Conservation (phyloP, 164 flowering plant species). For the Echeveria elegans region DNA sequence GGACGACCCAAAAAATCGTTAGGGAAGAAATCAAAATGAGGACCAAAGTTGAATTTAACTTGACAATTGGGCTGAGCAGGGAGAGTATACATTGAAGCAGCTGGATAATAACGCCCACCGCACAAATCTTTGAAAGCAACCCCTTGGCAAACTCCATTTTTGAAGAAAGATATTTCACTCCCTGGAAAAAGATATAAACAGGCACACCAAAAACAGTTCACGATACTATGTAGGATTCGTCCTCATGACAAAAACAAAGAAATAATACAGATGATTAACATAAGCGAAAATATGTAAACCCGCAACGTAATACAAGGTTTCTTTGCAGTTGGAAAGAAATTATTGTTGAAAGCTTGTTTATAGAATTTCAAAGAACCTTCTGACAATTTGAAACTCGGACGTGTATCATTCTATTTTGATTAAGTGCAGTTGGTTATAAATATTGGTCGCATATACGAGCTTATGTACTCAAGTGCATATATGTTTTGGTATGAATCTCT, state of each 20-base stretch:
- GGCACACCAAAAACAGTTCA: not conserved
- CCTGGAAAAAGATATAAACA: constrained; percentile 33
- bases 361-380: not conserved
- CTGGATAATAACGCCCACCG: constrained; percentile 92
- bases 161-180: constrained; percentile 88
- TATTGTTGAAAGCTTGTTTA: not conserved
- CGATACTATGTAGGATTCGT: not conserved
- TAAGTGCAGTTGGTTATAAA: too few species aligned
- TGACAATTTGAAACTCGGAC: not conserved
- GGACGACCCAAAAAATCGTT: constrained; percentile 65
- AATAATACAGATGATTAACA: too few species aligned
- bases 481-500: not conserved
- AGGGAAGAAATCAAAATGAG: constrained; percentile 82
- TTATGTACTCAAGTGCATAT: not conserved
- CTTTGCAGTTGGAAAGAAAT: too few species aligned
- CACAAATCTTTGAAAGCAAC: constrained; percentile 76
- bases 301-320: too few species aligned
- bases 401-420: too few species aligned
- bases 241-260: not conserved
- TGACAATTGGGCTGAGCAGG: constrained; percentile 83
- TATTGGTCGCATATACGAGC: too few species aligned
- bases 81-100: constrained; percentile 95
- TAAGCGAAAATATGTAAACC: too few species aligned
- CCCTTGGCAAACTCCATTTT: constrained; percentile 85
- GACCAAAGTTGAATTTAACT: constrained; percentile 94